Percentiles rank a stretch among this genome's conserved stretches.
phyloP scores from a whole-genome alignment of 1,139 yeast genomes.

The Zhuliangozyma parablackwelliae region DNA sequence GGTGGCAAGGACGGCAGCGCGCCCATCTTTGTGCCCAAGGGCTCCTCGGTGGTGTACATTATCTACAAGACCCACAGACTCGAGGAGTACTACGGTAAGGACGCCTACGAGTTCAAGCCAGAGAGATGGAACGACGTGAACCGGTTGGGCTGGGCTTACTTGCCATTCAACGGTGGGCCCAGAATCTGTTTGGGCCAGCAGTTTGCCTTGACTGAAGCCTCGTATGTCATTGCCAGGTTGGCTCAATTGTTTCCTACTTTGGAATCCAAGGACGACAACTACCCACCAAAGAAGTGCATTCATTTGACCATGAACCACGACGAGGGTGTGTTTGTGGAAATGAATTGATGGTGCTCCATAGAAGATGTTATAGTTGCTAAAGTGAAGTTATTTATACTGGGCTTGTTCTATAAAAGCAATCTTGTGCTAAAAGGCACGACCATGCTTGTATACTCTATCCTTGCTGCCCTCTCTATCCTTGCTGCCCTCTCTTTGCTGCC shows the following conservation, averaged over 20 bases:
- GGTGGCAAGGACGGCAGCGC: slow-evolving; percentile 42
- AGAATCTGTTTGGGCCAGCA: slow-evolving; percentile 60
- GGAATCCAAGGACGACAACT: slow-evolving; percentile 19
- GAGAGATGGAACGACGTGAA: slow-evolving; percentile 44
- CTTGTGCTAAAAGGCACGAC: no score
- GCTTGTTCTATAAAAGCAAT: no score
- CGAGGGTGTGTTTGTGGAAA: slow-evolving; percentile 20
- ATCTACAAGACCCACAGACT: slow-evolving; percentile 46
- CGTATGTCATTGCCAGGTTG: slow-evolving; percentile 44
- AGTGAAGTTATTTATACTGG: no score
- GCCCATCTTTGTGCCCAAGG: slow-evolving; percentile 45
- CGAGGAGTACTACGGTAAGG: slow-evolving; percentile 43
- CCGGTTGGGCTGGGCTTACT: slow-evolving; percentile 48
- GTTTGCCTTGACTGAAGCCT: slow-evolving; percentile 55
- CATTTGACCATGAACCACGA: slow-evolving; percentile 28
- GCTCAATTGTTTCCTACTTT: slow-evolving; percentile 37
- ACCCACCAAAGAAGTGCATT: slow-evolving; percentile 28
- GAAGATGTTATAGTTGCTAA: no score
- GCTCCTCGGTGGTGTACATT: slow-evolving; percentile 41
- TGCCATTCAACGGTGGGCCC: slow-evolving; percentile 63
- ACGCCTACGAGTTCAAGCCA: slow-evolving; percentile 43
- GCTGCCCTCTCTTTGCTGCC: no score
- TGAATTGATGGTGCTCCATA: slow-evolving; percentile 5
- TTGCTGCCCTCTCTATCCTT: no score
- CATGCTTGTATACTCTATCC: no score